Evolutionary conservation across 2,329 filamentous ascomycete genomes (phyloP).

Genomic region (Raffaelea albimanens): DNA sequence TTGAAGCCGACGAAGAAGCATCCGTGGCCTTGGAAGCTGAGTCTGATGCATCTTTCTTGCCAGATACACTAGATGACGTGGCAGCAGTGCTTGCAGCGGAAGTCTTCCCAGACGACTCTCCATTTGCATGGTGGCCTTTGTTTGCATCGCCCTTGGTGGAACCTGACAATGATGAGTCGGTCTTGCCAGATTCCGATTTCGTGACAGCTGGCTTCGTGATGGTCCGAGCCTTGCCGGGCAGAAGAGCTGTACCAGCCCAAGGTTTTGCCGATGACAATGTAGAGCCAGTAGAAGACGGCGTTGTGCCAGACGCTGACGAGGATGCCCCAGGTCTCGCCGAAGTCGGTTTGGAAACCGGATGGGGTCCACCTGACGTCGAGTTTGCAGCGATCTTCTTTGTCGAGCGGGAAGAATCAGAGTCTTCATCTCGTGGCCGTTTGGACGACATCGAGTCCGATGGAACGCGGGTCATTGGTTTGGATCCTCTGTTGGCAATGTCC

Average conservation of each 20-base stretch:
- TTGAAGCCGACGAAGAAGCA: too few species aligned
- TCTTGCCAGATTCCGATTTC: not conserved
- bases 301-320: conserved; percentile 13
- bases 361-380: conserved; percentile 14
- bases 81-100: not conserved
- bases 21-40: not conserved
- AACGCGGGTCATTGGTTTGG: conserved; percentile 11
- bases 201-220: conserved; percentile 26
- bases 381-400: conserved; percentile 29
- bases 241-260: conserved; percentile 19
- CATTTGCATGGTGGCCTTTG: conserved; percentile 12
- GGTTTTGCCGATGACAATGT: conserved; percentile 16
- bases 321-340: conserved; percentile 18
- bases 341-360: conserved; percentile 9
- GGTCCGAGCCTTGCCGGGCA: conserved; percentile 40
- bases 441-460: conserved; percentile 15
- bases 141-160: not conserved
- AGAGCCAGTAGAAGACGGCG: conserved; percentile 14
- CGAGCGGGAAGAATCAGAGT: conserved; percentile 23
- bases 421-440: conserved; percentile 31
- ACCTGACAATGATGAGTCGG: conserved; percentile 13
- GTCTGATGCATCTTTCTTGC: not conserved
- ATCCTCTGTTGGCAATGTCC: conserved; percentile 3
- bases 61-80: not conserved
- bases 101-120: not conserved